phyloP scores from a whole-genome alignment of 371 early-diverging fungal genomes.

The Apophysomyces sp. region DNA sequence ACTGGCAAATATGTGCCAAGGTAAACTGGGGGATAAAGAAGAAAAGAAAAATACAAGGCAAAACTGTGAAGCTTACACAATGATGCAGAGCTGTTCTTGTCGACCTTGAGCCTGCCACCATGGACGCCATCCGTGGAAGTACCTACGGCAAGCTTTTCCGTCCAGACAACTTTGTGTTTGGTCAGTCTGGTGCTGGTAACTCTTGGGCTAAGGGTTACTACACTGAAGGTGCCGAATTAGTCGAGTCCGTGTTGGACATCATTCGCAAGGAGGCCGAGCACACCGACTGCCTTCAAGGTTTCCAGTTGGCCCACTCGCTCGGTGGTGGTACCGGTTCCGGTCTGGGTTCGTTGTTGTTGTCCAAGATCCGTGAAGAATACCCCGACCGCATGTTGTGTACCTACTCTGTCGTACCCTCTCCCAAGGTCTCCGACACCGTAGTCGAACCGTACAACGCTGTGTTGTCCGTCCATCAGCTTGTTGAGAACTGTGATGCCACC shows the following conservation, averaged over 20 bases:
- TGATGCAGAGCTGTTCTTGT: slow-evolving; percentile 87
- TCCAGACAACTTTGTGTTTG: slow-evolving; percentile 87
- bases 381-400: slow-evolving; percentile 92
- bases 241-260: slow-evolving; percentile 80
- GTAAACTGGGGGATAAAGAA: slow-evolving; percentile 6
- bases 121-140: slow-evolving; percentile 89
- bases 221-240: slow-evolving; percentile 90
- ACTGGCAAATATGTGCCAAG: slow-evolving; percentile 84
- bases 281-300: slow-evolving; percentile 87
- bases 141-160: slow-evolving; percentile 74
- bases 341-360: slow-evolving; percentile 81
- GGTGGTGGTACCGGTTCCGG: slow-evolving; percentile 93
- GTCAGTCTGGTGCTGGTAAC: slow-evolving; percentile 90
- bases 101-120: slow-evolving; percentile 99
- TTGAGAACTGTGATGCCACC: slow-evolving; percentile 92
- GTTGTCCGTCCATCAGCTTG: slow-evolving; percentile 83
- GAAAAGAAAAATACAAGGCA: neutral
- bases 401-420: slow-evolving; percentile 94
- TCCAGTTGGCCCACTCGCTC: slow-evolving; percentile 85
- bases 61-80: neutral
- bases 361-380: slow-evolving; percentile 92
- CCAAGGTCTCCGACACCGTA: slow-evolving; percentile 88
- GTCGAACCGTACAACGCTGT: slow-evolving; percentile 95
- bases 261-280: slow-evolving; percentile 85
- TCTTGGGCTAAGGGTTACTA: slow-evolving; percentile 95